Conservation (phyloP, 306 rosid genomes). For the Datisca glomerata region DNA sequence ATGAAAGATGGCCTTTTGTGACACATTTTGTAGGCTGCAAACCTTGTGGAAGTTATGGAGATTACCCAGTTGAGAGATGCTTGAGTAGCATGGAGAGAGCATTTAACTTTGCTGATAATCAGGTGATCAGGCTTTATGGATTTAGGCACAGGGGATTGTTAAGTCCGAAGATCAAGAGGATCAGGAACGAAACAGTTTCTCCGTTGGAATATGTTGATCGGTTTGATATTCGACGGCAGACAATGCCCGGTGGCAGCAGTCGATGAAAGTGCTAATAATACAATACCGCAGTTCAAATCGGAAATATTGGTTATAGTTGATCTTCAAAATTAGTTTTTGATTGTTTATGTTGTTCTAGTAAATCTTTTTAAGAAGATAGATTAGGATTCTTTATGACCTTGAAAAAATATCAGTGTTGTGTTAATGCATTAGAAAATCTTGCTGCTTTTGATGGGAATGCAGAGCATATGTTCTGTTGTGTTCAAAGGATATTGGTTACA, state of each 20-base stretch:
- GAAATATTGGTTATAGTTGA: no score
- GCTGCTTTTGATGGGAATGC: no score
- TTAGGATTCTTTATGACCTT: no score
- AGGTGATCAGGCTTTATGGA: slow-evolving; percentile 82
- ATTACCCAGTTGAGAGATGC: slow-evolving; percentile 89
- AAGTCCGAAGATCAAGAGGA: slow-evolving; percentile 90
- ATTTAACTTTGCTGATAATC: slow-evolving; percentile 91
- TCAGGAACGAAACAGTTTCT: slow-evolving; percentile 72
- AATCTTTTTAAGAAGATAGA: no score
- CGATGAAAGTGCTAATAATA: no score
- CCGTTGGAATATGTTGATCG: slow-evolving; percentile 68
- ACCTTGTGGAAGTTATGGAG: slow-evolving; percentile 99
- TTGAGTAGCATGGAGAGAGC: slow-evolving; percentile 98
- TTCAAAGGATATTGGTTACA: no score
- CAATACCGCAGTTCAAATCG: no score
- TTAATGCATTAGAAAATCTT: no score
- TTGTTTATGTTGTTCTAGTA: no score
- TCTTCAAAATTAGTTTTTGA: no score
- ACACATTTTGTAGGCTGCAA: slow-evolving; percentile 97
- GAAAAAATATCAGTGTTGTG: no score
- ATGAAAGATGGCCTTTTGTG: slow-evolving; percentile 99
- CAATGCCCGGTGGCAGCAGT: slow-evolving; percentile 16
- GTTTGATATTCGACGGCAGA: slow-evolving; percentile 66
- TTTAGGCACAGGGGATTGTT: slow-evolving; percentile 81
- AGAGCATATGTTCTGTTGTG: no score